Base-by-base conservation (phyloP, 768 basidiomycete species). In the Artomyces pyxidatus region DNA sequence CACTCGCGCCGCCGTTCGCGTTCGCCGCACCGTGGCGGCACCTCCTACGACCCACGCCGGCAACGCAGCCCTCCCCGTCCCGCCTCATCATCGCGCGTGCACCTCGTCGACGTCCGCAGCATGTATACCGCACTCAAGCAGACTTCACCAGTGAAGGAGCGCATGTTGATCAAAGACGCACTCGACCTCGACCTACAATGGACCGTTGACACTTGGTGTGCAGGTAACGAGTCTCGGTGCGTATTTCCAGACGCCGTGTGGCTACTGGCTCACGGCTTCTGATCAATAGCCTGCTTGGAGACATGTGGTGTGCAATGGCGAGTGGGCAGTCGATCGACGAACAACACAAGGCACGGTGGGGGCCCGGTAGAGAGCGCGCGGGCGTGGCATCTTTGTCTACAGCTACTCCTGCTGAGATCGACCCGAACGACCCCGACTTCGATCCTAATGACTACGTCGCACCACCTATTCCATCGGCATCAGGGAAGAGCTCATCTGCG, bases 211-310 rank as follows among this genome's bases (percentile, higher is more conserved):
- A 39, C 21, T 29, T 55, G 49, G 47, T 55, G 50, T 37, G 56
- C 56, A 4, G 56, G 56, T 39, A 57, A 57, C 26, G 56, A 57
- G 22, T 55, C 53, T 35, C 45, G 49, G 55, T 56, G 37, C 45
- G 55, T 22, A 28, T 12, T 16, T 28, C 27, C 27, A 16, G 14
- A 21, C 9, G 10, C 14, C 16, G 22, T 40, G 21, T 17, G 14
- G 8, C 25, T 17, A 28, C 16, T 29, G 44, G 11, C 32, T 19
- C 16, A 16, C 12, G 12, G 22, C 12, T n/a, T 42, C 30, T 45
- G 32, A 35, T 37, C 3, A 3, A 46, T 21, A 57, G 56, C 30
- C 40, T 55, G 16, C 27, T 57, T n/a, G 56, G 45, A 8, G 56
- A 55, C 29, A 47, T 55, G 47, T 57, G 56, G 56, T 30, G 27